Base-by-base conservation (phyloP, 345 rosid genomes). In the Pseudoturritis turrita region DNA sequence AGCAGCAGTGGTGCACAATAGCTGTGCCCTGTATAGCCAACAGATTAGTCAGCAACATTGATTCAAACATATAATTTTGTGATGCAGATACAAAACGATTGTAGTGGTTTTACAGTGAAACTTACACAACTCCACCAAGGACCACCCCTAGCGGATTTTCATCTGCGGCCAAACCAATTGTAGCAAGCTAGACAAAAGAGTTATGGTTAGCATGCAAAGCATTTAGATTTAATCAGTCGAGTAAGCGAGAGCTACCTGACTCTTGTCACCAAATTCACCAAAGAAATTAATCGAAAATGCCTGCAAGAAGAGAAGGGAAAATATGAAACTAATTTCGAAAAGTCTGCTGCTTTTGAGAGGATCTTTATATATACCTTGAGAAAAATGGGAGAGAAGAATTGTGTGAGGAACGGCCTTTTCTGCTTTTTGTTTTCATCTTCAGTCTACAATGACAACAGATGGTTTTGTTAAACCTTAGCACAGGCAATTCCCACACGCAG, bases 221-320 rank as follows among this genome's bases (percentile, higher is more conserved):
- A 40, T 43, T 64, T 49, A 44, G 53, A 71, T 5, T 28, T 45
- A 40, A 41, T 15, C 23, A 31, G 33, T 40, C 11, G 7, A 26
- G 66, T 26, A 39, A 47, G 45, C 22, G 45, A 66, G 35, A 56
- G 39, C 66, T 75, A 95, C 96, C 96, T 91, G 99, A 80, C 99
- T 95, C 92, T 87, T 95, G 83, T 95, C 99, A 54, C 99, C 99
- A 91, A 90, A 89, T 86, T 95, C 99, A 22, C 99, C 99, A 75
- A 95, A 91, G 82, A 95, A 95, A 3, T 89, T 91, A 37, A 95
- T 88, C 19, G 96, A 95, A 83, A 95, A 95, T 17, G 99, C 99
- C 99, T 95, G 91, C 74, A 74, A 65, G 21, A 36, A 76, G n/a
- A 62, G 14, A 64, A 40, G 51, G 1, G 3, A 9, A 43, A 67